These are phyloP conservation scores for Botrytis galanthina DNA, from an alignment of 2,329 filamentous ascomycete species.

Conservation along the genomic window DNA sequence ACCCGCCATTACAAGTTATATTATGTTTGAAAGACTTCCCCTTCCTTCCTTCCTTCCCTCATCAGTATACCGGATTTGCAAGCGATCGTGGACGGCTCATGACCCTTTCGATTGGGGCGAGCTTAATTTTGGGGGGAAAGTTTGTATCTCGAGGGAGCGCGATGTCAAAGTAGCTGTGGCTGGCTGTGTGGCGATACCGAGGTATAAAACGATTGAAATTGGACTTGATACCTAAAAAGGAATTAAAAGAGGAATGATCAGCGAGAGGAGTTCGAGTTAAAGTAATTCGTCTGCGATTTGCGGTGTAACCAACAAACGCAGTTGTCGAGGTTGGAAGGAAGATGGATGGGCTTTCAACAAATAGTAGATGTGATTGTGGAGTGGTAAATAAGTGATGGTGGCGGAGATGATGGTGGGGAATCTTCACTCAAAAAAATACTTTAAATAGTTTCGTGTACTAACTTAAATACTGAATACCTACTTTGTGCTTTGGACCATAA, in stretches of 20 bases:
- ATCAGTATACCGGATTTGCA: constrained; percentile 32
- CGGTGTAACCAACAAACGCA: constrained; percentile 12
- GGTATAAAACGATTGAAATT: constrained; percentile 14
- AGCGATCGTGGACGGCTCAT: constrained; percentile 28
- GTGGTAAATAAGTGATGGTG: constrained; percentile 14
- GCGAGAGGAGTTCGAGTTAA: constrained; percentile 8
- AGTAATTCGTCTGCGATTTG: constrained; percentile 13
- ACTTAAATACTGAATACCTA: not conserved
- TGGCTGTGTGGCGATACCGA: constrained; percentile 13
- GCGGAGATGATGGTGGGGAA: constrained; percentile 20
- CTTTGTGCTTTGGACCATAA: not conserved
- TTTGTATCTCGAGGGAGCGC: not conserved
- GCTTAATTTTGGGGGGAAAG: not conserved
- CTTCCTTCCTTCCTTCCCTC: constrained; percentile 31
- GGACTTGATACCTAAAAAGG: constrained; percentile 12
- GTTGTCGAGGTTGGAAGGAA: constrained; percentile 3
- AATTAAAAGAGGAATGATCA: constrained; percentile 16
- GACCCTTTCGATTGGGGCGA: constrained; percentile 18
- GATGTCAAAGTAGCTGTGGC: not conserved
- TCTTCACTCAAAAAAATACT: constrained; percentile 15
- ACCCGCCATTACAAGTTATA: constrained; percentile 37
- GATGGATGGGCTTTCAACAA: constrained; percentile 11
- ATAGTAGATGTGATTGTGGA: constrained; percentile 6
- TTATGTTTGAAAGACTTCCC: constrained; percentile 24
- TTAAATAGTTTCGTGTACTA: constrained; percentile 3